A percentile compares a stretch with the other conserved stretches of the same genome.
Conservation (phyloP, 805 yeast genomes). For the Priceomyces castillae region DNA sequence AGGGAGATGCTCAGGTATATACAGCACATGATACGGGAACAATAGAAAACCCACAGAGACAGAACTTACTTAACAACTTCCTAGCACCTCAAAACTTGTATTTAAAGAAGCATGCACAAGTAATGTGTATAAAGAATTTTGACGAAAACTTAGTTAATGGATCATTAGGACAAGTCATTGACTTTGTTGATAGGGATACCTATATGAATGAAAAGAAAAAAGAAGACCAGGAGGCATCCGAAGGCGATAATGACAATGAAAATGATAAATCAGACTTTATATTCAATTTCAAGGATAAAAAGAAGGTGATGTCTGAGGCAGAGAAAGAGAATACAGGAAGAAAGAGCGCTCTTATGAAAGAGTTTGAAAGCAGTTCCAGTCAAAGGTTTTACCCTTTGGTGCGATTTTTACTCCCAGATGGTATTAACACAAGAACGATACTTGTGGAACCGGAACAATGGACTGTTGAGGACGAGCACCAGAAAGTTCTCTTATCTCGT, state of each 20-base stretch:
- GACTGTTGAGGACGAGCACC: slow-evolving; percentile 73
- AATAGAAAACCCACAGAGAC: slow-evolving; percentile 41
- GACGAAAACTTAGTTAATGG: slow-evolving; percentile 77
- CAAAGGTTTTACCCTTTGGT: slow-evolving; percentile 68
- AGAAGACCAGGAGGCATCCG: slow-evolving; percentile 1
- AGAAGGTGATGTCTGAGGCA: slow-evolving; percentile 4
- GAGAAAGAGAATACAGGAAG: slow-evolving; percentile 37
- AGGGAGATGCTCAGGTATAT: slow-evolving; percentile 43
- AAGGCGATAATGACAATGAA: neutral
- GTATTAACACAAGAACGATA: slow-evolving; percentile 64
- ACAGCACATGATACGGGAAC: slow-evolving; percentile 56
- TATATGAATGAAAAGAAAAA: slow-evolving; percentile 23
- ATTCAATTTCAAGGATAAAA: slow-evolving; percentile 9
- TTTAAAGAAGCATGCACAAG: slow-evolving; percentile 73
- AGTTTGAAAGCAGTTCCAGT: slow-evolving; percentile 44
- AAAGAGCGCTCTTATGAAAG: slow-evolving; percentile 45
- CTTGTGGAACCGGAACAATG: slow-evolving; percentile 81
- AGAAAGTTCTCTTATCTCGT: slow-evolving; percentile 65
- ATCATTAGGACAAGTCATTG: slow-evolving; percentile 66
- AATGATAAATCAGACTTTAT: slow-evolving; percentile 14
- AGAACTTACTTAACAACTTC: slow-evolving; percentile 51
- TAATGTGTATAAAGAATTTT: slow-evolving; percentile 75
- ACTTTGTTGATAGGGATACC: slow-evolving; percentile 45
- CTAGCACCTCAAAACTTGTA: slow-evolving; percentile 57
- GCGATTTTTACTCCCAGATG: slow-evolving; percentile 68